phyloP scores from a whole-genome alignment of 805 yeast species.

The Torulaspora quercuum region DNA sequence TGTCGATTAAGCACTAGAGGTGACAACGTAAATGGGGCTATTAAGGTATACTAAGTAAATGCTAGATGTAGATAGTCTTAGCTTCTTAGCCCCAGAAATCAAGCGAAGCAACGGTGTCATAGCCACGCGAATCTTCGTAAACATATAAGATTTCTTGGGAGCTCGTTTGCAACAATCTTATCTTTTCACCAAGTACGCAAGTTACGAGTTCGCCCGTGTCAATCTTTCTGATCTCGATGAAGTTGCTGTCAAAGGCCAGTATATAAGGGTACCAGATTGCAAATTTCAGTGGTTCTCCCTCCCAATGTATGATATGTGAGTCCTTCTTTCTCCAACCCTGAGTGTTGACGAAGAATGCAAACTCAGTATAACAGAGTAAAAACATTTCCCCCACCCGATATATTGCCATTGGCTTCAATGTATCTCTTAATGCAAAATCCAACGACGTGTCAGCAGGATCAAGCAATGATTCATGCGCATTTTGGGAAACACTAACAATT shows the following conservation, averaged over 20 bases:
- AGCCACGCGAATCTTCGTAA: conserved; percentile 85
- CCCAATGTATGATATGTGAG: conserved; percentile 95
- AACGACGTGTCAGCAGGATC: conserved; percentile 98
- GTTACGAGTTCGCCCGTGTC: conserved; percentile 81
- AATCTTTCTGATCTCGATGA: conserved; percentile 89
- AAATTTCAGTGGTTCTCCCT: conserved; percentile 88
- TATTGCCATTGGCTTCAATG: conserved; percentile 87
- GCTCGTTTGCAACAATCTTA: conserved; percentile 80
- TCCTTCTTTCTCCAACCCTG: conserved; percentile 96
- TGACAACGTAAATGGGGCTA: too few species aligned
- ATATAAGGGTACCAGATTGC: conserved; percentile 93
- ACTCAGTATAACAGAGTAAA: conserved; percentile 82
- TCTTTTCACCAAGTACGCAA: conserved; percentile 89
- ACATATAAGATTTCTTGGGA: conserved; percentile 93
- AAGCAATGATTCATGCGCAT: conserved; percentile 80
- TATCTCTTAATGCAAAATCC: conserved; percentile 71
- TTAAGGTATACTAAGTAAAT: too few species aligned
- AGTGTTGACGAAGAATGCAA: conserved; percentile 88
- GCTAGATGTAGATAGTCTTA: too few species aligned
- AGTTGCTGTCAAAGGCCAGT: conserved; percentile 82
- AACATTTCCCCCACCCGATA: conserved; percentile 88
- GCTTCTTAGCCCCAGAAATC: conserved; percentile 84
- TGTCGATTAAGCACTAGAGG: too few species aligned
- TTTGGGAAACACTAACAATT: conserved; percentile 79
- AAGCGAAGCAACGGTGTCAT: conserved; percentile 85